Base-by-base conservation (phyloP, 345 rosid species). In the Citrus trifoliata region DNA sequence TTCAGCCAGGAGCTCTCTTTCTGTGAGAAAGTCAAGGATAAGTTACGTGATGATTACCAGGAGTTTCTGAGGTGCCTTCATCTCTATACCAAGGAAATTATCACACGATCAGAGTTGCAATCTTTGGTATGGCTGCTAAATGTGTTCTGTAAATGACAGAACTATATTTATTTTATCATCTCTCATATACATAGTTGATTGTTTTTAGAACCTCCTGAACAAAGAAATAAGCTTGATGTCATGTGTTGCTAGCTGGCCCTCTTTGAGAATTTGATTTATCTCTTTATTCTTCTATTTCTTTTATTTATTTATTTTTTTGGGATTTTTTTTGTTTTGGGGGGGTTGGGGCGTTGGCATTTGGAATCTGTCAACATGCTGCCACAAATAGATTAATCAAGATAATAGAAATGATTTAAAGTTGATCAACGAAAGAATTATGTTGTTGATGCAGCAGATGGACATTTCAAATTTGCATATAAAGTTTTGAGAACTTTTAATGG, bases 41-140 rank as follows among this genome's bases (percentile, higher is more conserved):
- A 89, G 84, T 87, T 95, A 78, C 79, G 58, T 38, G 98, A 88
- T 25, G 84, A 82, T 85, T 90, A 85, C 87, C 98, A 95, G 79
- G 93, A 90, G 85, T 90, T 93, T 79, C 82, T 95, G 77, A 86
- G 86, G 81, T 92, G 98, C 82, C 99, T 95, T 84, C 93, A 88
- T 83, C 91, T 93, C 67, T 92, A 85, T 79, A 90, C 95, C 56
- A 85, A 89, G 74, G 99, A 95, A 85, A 91, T 93, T 65, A 95
- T 95, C 84, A 82, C 91, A 67, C 88, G 93, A 70, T 78, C 90
- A 78, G 95, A 95, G 72, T 80, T 95, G 88, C 93, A 89, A 42
- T 88, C 90, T 75, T 86, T 95, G 99, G 99, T 95, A 92, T 82
- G 92, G 77, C 74, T 75, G 19, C 53, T 62, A 51, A 32, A 80